Evolutionary conservation across 1,284 basidiomycete species (phyloP), one percentile per base, ranked within the genome.

Genomic region (Schizophyllum commune): DNA sequence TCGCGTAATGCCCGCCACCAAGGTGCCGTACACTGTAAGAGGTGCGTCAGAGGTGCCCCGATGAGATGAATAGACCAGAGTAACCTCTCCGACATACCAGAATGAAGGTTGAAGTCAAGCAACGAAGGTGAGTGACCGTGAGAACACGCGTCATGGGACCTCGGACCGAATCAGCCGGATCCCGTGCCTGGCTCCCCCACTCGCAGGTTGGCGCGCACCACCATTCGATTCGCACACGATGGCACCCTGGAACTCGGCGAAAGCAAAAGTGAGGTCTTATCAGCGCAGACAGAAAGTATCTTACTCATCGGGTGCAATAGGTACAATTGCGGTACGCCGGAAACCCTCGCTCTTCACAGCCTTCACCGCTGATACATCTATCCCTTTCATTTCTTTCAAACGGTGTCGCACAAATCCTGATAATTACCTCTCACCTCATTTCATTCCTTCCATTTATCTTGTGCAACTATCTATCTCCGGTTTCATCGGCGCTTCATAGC

Each of bases 201-300:
- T 17, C 39, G 3, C 39, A 47, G 9, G 13, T 47, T 47, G 39
- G 39, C 39, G 39, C 39, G 13, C 39, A 47, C 39, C 17, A 11
- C 17, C 39, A 47, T 17, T 47, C 39, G 17, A 47, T 47, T 17
- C 13, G 13, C 17, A 13, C 17, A 47, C 57, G n/a, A 87, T 88
- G 83, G 78, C 80, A 55, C 79, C 82, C 32, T 90, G 88, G 88
- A 89, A 82, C 67, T 71, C 86, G 20, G 75, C 86, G 33, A 90
- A 89, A 75, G 86, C 87, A 65, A 90, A 89, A 82, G 88, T 84
- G 60, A 63, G 71, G 57, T 11, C 51, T 47, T 47, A 39, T 61
- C 21, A 4, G 19, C 15, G 57, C 55, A 22, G 33, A 56, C 58
- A 47, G 52, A 60, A 22, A 32, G 32, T 13, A 9, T 39, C 63